Conservation (phyloP, 1,284 basidiomycete species). For the Fomitopsis schrenkii region DNA sequence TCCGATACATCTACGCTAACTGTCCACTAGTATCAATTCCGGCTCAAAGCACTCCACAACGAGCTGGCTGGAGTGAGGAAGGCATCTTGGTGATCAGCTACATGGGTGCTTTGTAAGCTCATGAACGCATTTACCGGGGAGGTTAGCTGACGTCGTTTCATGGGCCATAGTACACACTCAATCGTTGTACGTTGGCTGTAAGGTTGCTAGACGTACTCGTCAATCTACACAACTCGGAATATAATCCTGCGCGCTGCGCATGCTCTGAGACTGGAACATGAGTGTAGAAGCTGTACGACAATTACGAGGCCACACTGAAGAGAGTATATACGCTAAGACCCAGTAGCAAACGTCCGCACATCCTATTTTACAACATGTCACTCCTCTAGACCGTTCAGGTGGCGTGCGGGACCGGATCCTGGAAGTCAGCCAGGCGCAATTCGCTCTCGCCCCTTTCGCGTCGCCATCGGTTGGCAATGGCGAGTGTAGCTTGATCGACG, state of each 20-base stretch:
- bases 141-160: too few species aligned
- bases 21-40: slow-evolving; percentile 76
- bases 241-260: background rate
- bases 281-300: background rate
- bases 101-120: too few species aligned
- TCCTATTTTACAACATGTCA: background rate
- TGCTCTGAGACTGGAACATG: too few species aligned
- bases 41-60: slow-evolving; percentile 73
- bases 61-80: slow-evolving; percentile 86
- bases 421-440: slow-evolving; percentile 52
- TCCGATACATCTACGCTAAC: background rate
- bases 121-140: too few species aligned
- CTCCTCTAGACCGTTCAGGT: background rate
- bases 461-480: slow-evolving; percentile 72
- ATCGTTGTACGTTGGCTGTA: background rate
- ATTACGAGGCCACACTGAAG: background rate
- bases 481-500: slow-evolving; percentile 60
- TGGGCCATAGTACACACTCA: background rate
- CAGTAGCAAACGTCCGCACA: background rate
- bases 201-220: background rate
- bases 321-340: background rate
- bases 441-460: slow-evolving; percentile 70
- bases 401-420: slow-evolving; percentile 23
- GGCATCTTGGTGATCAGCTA: slow-evolving; percentile 65
- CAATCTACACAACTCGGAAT: background rate